These are phyloP conservation scores for Hibiscus trionum DNA, from an alignment of 345 rosid genomes.

Conservation along the genomic window DNA sequence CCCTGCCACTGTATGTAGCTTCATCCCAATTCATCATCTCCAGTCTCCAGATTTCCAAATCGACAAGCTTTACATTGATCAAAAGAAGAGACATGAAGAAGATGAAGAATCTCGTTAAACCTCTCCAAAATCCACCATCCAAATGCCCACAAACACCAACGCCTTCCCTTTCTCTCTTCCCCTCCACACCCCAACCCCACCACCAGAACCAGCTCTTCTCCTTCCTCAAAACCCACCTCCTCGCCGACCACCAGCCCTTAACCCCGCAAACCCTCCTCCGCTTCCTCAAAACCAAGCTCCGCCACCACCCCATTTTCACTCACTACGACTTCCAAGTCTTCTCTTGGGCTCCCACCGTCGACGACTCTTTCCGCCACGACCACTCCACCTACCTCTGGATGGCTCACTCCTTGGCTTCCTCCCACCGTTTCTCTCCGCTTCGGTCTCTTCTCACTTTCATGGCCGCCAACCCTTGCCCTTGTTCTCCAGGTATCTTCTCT, in stretches of 20 bases:
- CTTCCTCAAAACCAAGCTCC: constrained; percentile 69
- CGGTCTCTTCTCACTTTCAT: constrained; percentile 47
- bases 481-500: constrained; percentile 82
- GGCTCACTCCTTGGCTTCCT: constrained; percentile 56
- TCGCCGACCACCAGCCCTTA: constrained; percentile 28
- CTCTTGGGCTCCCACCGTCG: constrained; percentile 66
- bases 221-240: constrained; percentile 54
- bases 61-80: background rate
- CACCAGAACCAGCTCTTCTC: constrained; percentile 33
- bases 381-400: constrained; percentile 76
- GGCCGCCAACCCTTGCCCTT: constrained; percentile 64
- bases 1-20: background rate
- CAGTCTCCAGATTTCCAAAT: background rate
- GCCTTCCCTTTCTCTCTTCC: constrained; percentile 57
- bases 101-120: constrained; percentile 38
- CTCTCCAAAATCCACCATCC: constrained; percentile 17
- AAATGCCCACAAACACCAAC: constrained; percentile 31
- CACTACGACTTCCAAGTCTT: constrained; percentile 74
- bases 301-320: constrained; percentile 59
- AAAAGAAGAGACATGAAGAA: constrained; percentile 28
- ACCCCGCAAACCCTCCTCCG: constrained; percentile 48
- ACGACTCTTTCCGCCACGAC: constrained; percentile 77
- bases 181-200: constrained; percentile 27
- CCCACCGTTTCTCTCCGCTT: constrained; percentile 56
- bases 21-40: too few species aligned